phyloP scores from a whole-genome alignment of 352 stramenopile species.

The Bremia lactucae region DNA sequence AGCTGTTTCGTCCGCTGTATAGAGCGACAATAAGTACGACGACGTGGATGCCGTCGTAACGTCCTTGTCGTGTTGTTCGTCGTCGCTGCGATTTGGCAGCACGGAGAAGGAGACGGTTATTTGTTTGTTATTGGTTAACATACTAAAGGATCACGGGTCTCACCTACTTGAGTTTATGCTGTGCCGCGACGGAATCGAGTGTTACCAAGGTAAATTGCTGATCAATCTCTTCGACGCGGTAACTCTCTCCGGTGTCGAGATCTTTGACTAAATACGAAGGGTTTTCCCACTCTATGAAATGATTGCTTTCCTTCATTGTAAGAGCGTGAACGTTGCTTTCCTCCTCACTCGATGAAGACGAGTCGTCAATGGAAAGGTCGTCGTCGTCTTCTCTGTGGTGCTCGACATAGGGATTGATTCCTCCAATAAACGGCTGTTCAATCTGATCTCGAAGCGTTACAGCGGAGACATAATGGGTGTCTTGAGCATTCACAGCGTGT shows the following conservation, averaged over 20 bases:
- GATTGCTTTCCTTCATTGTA: slow-evolving; percentile 15
- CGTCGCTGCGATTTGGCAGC: too few relatives aligned
- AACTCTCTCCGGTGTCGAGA: slow-evolving; percentile 68
- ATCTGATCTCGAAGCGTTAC: slow-evolving; percentile 21
- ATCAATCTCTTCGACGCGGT: slow-evolving; percentile 75
- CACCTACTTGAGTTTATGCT: slow-evolving; percentile 47
- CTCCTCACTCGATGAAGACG: slow-evolving; percentile 10
- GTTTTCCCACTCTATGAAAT: slow-evolving; percentile 56
- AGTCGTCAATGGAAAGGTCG: slow-evolving; percentile 24
- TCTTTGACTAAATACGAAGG: slow-evolving; percentile 75
- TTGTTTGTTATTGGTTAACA: too few relatives aligned
- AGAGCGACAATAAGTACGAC: slow-evolving; percentile 64
- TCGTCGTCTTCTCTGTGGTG: slow-evolving; percentile 22
- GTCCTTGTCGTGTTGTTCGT: slow-evolving; percentile 9
- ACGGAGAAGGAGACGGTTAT: too few relatives aligned
- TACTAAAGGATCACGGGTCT: too few relatives aligned
- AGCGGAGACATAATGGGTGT: slow-evolving; percentile 19
- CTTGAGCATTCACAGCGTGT: slow-evolving; percentile 3
- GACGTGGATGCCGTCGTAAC: slow-evolving; percentile 28
- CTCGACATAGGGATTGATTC: slow-evolving; percentile 46
- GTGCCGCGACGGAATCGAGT: slow-evolving; percentile 47
- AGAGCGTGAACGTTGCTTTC: slow-evolving; percentile 1
- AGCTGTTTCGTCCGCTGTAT: slow-evolving; percentile 67
- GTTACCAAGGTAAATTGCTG: slow-evolving; percentile 72
- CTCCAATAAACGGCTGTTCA: slow-evolving; percentile 24